Percentiles rank a stretch among this genome's conserved stretches.
Evolutionary conservation across 345 rosid species (phyloP).

Genomic region (Anastatica hierochuntica): DNA sequence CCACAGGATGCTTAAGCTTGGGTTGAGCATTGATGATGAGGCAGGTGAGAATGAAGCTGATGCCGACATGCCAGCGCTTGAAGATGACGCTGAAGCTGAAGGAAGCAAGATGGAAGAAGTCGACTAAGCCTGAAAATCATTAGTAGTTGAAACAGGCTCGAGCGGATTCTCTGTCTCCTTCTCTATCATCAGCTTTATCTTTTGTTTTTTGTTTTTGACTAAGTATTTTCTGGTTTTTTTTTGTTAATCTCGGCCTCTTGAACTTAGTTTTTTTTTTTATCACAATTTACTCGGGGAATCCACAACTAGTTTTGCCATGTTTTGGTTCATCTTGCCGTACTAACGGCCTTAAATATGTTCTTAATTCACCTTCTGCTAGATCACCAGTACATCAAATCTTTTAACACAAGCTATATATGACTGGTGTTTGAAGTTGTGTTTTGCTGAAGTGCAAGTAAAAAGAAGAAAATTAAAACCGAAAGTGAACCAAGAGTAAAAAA

Average conservation of each 20-base stretch:
- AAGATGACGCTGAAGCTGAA: slow-evolving; percentile 67
- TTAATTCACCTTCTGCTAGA: no score
- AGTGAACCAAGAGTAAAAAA: no score
- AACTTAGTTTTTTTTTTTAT: not conserved
- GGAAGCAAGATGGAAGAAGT: slow-evolving; percentile 97
- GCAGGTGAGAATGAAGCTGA: slow-evolving; percentile 43
- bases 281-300: no score
- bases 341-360: no score
- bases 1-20: slow-evolving; percentile 81
- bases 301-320: not conserved
- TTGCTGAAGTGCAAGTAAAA: no score
- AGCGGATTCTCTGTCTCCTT: not conserved
- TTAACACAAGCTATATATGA: no score
- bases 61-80: slow-evolving; percentile 65
- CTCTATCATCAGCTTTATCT: not conserved
- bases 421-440: no score
- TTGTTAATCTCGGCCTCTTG: not conserved
- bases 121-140: slow-evolving; percentile 29
- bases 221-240: not conserved
- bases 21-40: slow-evolving; percentile 78
- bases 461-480: no score
- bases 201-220: not conserved
- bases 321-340: not conserved
- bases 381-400: no score
- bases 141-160: not conserved